A percentile compares a stretch with the other conserved stretches of the same genome.
phyloP scores from a whole-genome alignment of 2,329 filamentous ascomycete genomes.

The Colletotrichum orbiculare region DNA sequence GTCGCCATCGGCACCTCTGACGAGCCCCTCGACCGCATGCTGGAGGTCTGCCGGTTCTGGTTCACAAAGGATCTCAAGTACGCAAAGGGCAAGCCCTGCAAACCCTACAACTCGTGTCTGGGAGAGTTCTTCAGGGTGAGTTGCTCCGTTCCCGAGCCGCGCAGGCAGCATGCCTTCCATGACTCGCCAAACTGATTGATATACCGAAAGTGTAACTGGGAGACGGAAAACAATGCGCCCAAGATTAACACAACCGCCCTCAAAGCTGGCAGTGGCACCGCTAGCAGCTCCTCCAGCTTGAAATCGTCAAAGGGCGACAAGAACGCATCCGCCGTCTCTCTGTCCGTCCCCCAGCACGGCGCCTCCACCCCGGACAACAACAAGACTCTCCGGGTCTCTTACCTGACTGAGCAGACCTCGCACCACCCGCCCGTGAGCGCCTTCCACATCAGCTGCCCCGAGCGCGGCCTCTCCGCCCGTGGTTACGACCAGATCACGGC shows the following conservation, averaged over 20 bases:
- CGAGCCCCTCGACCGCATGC: conserved; percentile 91
- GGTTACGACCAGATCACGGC: conserved; percentile 97
- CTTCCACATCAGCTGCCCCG: conserved; percentile 92
- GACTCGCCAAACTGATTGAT: conserved; percentile 18
- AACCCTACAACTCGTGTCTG: conserved; percentile 96
- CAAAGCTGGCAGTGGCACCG: conserved; percentile 48
- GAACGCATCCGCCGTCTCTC: conserved; percentile 59
- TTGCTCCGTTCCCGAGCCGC: conserved; percentile 34
- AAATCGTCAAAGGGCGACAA: conserved; percentile 57
- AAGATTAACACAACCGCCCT: conserved; percentile 66
- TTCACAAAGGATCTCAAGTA: conserved; percentile 99
- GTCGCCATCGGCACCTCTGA: conserved; percentile 86
- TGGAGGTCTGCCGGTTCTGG: conserved; percentile 96
- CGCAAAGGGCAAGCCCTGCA: conserved; percentile 97
- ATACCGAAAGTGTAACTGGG: conserved; percentile 86
- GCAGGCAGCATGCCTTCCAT: not conserved
- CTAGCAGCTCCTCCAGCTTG: conserved; percentile 59
- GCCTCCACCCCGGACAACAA: conserved; percentile 56
- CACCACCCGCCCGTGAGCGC: conserved; percentile 98
- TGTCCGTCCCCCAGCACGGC: conserved; percentile 62
- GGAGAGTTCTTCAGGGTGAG: conserved; percentile 96
- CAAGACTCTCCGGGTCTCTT: conserved; percentile 82
- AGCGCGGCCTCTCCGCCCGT: conserved; percentile 86
- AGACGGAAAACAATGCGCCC: conserved; percentile 83
- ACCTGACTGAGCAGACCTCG: conserved; percentile 96